Conservation (phyloP, 768 basidiomycete genomes). For the Amanita pseudoporphyria region DNA sequence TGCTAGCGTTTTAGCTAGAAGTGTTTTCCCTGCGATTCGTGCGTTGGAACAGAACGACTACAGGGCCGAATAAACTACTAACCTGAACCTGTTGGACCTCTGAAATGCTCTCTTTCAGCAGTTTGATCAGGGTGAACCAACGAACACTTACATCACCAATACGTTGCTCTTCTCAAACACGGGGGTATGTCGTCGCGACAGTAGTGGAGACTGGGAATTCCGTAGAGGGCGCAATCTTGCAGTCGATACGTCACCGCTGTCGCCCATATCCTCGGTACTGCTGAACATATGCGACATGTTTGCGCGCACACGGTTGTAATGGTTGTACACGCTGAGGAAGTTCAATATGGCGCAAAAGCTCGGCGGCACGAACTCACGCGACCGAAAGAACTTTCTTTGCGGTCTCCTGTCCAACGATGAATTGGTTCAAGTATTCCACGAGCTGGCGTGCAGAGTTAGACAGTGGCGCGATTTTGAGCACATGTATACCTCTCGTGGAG, state of each 20-base stretch:
- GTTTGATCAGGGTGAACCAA: constrained; percentile 2
- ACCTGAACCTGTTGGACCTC: constrained; percentile 86
- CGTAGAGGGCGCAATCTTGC: constrained; percentile 58
- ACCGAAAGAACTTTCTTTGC: constrained; percentile 94
- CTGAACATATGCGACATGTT: constrained; percentile 45
- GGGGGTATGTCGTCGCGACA: constrained; percentile 37
- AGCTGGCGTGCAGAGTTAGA: constrained; percentile 35
- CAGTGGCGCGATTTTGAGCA: background rate
- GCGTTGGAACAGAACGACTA: background rate
- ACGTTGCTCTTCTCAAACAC: constrained; percentile 95
- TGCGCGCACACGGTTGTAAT: constrained; percentile 81
- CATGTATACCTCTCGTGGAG: constrained; percentile 39
- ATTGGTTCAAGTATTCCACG: constrained; percentile 78
- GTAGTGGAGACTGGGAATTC: constrained; percentile 23
- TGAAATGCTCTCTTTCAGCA: constrained; percentile 14
- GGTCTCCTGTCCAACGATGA: constrained; percentile 82
- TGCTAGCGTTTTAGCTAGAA: constrained; percentile 87
- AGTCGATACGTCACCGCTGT: constrained; percentile 28
- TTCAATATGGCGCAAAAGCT: background rate
- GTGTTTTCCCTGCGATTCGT: constrained; percentile 61
- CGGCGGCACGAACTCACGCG: constrained; percentile 50
- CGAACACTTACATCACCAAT: constrained; percentile 65
- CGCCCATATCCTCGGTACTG: constrained; percentile 9
- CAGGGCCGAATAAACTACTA: constrained; percentile 9
- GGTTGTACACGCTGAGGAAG: constrained; percentile 74